A percentile compares a stretch with the other conserved stretches of the same genome.
Conservation (phyloP, 768 basidiomycete genomes). For the Lentinus tigrinus region DNA sequence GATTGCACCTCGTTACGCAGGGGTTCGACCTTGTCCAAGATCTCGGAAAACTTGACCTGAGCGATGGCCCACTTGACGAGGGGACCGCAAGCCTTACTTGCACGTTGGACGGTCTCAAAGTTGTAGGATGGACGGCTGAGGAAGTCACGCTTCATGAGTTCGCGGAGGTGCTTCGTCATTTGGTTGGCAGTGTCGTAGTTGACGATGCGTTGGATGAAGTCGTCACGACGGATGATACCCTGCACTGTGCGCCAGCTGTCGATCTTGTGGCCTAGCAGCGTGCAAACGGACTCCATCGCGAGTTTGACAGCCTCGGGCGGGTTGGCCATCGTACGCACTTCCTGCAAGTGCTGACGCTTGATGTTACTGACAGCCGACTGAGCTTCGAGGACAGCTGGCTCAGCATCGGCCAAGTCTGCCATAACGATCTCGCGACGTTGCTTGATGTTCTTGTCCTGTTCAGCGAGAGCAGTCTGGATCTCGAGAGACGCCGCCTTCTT, state of each 20-base stretch:
- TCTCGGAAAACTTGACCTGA: conserved; percentile 95
- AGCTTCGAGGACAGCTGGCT: conserved; percentile 94
- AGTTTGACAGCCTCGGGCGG: conserved; percentile 97
- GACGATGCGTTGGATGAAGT: conserved; percentile 94
- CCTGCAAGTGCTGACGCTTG: conserved; percentile 91
- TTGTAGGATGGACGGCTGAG: conserved; percentile 88
- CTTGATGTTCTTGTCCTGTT: conserved; percentile 87
- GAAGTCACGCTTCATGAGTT: conserved; percentile 91
- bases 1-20: conserved; percentile 93
- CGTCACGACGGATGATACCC: conserved; percentile 91
- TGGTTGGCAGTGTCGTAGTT: conserved; percentile 90
- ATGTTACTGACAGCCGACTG: conserved; percentile 97
- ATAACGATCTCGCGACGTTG: conserved; percentile 87
- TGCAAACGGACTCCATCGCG: conserved; percentile 98
- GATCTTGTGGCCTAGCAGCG: conserved; percentile 92
- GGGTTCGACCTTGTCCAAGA: conserved; percentile 95
- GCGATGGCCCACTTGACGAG: conserved; percentile 98
- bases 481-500: conserved; percentile 96
- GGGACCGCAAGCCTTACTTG: conserved; percentile 95
- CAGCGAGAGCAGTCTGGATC: conserved; percentile 89
- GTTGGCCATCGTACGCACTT: conserved; percentile 97
- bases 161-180: conserved; percentile 88
- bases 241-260: conserved; percentile 97
- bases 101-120: conserved; percentile 92
- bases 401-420: conserved; percentile 95